These are phyloP conservation scores for Paraphaeosphaeria sporulosa DNA, from an alignment of 2,329 filamentous ascomycete genomes.

Conservation along the genomic window DNA sequence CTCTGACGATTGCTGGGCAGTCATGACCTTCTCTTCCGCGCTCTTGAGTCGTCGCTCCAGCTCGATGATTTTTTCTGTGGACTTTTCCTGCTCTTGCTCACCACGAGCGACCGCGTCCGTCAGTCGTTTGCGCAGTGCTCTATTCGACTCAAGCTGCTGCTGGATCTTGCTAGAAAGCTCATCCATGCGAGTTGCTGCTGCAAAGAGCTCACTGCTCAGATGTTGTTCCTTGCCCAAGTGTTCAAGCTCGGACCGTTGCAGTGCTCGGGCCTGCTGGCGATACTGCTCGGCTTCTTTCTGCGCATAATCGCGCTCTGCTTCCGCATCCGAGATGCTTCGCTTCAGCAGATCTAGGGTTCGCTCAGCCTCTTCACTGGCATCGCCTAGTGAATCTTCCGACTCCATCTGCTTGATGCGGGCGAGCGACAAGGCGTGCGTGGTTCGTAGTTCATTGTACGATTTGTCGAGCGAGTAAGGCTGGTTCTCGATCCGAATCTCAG, in stretches of 20 bases:
- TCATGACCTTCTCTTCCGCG: constrained; percentile 83
- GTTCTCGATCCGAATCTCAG: constrained; percentile 61
- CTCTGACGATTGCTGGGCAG: constrained; percentile 86
- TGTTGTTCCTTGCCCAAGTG: constrained; percentile 67
- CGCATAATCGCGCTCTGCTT: constrained; percentile 76
- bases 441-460: constrained; percentile 78
- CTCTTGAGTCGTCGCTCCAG: constrained; percentile 81
- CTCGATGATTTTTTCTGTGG: constrained; percentile 80
- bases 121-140: constrained; percentile 76
- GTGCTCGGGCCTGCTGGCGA: constrained; percentile 65
- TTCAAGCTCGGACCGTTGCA: constrained; percentile 65
- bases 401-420: constrained; percentile 72
- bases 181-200: constrained; percentile 79
- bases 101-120: constrained; percentile 81
- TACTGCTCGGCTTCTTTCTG: constrained; percentile 70
- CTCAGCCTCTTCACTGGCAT: constrained; percentile 59
- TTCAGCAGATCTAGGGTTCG: constrained; percentile 71
- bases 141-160: constrained; percentile 80
- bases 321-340: constrained; percentile 71
- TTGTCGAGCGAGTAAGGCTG: constrained; percentile 74
- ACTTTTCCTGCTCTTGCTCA: constrained; percentile 81
- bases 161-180: constrained; percentile 80
- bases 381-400: constrained; percentile 50
- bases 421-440: constrained; percentile 72
- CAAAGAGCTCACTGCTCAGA: constrained; percentile 73